phyloP scores from a whole-genome alignment of 2,329 filamentous ascomycete genomes.

The Sclerotiophoma versabilis region DNA sequence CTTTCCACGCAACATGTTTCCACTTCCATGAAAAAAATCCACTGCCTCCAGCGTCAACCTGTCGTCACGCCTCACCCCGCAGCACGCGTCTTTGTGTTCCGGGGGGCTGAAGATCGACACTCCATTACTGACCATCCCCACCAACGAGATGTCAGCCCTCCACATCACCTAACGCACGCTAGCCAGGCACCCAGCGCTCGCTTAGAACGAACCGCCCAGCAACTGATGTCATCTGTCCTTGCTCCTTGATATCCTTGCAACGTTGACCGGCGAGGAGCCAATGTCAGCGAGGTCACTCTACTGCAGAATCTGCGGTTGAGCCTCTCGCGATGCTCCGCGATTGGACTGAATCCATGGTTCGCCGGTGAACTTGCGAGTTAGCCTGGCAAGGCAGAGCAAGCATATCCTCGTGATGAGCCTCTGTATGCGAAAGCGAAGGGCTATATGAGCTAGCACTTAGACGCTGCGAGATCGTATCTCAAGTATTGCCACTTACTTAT shows the following conservation, averaged over 20 bases:
- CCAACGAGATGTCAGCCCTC: slow-evolving; percentile 2
- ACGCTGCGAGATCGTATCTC: neutral
- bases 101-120: neutral
- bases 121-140: neutral
- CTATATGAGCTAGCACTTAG: neutral
- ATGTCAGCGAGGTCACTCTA: neutral
- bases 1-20: neutral
- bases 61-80: neutral
- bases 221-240: slow-evolving; percentile 9
- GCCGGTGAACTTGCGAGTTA: slow-evolving; percentile 13
- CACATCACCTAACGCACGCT: slow-evolving; percentile 2
- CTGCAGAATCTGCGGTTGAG: neutral
- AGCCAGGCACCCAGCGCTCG: slow-evolving; percentile 16
- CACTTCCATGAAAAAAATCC: too few relatives aligned
- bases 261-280: slow-evolving; percentile 5
- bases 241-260: slow-evolving; percentile 3
- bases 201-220: slow-evolving; percentile 3
- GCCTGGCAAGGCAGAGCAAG: slow-evolving; percentile 16
- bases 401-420: slow-evolving; percentile 7
- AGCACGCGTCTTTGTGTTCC: neutral
- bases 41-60: neutral
- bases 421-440: neutral
- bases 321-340: neutral
- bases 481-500: neutral
- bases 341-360: neutral